phyloP scores from a whole-genome alignment of 2,329 filamentous ascomycete genomes.

The Furcasterigmium sp. region DNA sequence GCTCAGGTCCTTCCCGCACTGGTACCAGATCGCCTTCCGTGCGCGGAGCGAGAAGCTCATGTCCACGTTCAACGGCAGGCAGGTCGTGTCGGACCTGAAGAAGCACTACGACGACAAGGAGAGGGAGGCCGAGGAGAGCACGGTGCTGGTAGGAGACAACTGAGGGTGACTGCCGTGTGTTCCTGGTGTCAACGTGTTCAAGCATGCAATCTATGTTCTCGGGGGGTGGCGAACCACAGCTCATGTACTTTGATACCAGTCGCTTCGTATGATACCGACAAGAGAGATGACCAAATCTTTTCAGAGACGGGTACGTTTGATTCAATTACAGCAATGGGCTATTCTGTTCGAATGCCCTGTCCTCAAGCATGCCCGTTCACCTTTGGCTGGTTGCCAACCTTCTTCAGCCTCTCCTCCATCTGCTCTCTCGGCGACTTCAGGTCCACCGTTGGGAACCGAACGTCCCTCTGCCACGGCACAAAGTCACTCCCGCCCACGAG shows the following conservation, averaged over 20 bases:
- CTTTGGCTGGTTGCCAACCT: not conserved
- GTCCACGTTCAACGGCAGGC: slow-evolving; percentile 37
- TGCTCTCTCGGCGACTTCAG: slow-evolving; percentile 21
- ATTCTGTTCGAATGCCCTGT: too few relatives aligned
- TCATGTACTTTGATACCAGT: too few relatives aligned
- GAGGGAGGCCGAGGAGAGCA: slow-evolving; percentile 23
- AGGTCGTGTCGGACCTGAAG: slow-evolving; percentile 41
- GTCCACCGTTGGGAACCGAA: slow-evolving; percentile 25
- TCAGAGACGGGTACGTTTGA: too few relatives aligned
- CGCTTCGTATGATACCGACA: too few relatives aligned
- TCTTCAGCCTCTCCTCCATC: slow-evolving; percentile 17
- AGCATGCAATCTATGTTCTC: too few relatives aligned
- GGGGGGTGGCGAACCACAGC: too few relatives aligned
- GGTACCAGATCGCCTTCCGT: slow-evolving; percentile 53
- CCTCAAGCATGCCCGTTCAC: not conserved
- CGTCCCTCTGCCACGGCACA: slow-evolving; percentile 26
- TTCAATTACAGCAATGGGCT: too few relatives aligned
- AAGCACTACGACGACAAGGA: slow-evolving; percentile 26
- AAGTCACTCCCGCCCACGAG: slow-evolving; percentile 24
- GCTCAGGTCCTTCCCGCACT: slow-evolving; percentile 53
- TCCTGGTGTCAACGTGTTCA: too few relatives aligned
- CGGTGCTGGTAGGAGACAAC: slow-evolving; percentile 27
- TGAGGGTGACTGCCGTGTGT: too few relatives aligned
- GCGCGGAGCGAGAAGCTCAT: slow-evolving; percentile 34
- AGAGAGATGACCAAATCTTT: too few relatives aligned